Base-by-base conservation (phyloP, 2,329 filamentous ascomycete species). In the Calonectria pteridis region DNA sequence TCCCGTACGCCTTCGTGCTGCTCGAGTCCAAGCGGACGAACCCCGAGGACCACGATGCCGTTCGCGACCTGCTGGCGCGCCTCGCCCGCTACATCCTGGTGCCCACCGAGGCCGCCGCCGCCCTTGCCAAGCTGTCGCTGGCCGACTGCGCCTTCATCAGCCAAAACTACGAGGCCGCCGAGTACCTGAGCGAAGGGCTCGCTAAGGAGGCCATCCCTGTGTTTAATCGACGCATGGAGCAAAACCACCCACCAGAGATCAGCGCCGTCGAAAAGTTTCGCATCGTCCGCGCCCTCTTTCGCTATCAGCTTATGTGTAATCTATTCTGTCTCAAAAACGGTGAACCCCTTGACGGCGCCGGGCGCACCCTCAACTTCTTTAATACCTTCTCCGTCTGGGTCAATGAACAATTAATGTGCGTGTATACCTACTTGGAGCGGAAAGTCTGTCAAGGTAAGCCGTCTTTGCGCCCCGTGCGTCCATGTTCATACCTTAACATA, bases 301-400 rank as follows among this genome's bases (percentile, higher is more conserved):
- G 59, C 20, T 63, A 63, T 46, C 59, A 63, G 37, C 37, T 63
- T 4, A 63, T 63, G 59, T 63, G 59, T 16, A 63, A 63, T 63
- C 37, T 63, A 16, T 63, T 63, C 37, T 63, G 59, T 31, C 37
- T 46, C 59, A 46, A 63, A 20, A 18, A 46, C 2, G 37, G 35
- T 23, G 37, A 63, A 31, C 59, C 59, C 16, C 37, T 63, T n/a
- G 23, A 9, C 28, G 37, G 59, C 7, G 31, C 35, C 2, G 59
- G 46, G 37, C 59, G 35, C 35, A 63, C 35, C 37, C 35, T 43
- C 35, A 29, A 16, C 59, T 63, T 63, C 20, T 63, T 63, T 26
- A 43, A 43, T 46, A 46, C 37, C 14, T 63, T 63, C 13, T 63
- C 59, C 1, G 35, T 46, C 23, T 63, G 59, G 59, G 37, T 46